Evolutionary conservation across 108 stramenopile species (phyloP), one percentile per base, ranked within the genome.

Genomic region (Nannochloropsis gaditana): DNA sequence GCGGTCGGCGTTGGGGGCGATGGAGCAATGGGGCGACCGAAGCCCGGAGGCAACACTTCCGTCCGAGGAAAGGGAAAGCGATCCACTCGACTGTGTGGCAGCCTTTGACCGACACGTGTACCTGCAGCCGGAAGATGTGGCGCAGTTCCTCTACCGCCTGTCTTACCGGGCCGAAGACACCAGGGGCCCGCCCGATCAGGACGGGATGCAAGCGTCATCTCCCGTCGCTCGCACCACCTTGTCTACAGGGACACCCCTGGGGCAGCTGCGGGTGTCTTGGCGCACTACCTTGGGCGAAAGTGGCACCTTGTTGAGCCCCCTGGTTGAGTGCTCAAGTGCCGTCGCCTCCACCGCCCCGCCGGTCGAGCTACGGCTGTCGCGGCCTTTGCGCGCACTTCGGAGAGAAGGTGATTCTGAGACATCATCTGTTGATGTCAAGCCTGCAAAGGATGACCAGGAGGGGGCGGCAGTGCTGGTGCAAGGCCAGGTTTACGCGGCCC

Each of bases 221-320:
- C 59, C 15, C 15, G 59, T n/a, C 19, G 19, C n/a, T n/a, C 6
- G 19, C 2, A 15, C n/a, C n/a, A 8, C n/a, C 59, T n/a, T 73
- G 1, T 15, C 59, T 73, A 2, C 59, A 73, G 59, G 59, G 15
- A 73, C 8, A 15, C 59, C 59, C 3, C n/a, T 73, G n/a, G 59
- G 59, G 59, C 59, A 73, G 59, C 59, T 73, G 19, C 59, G 59
- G n/a, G 59, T 73, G 19, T 73, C 59, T n/a, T 73, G 59, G 59
- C 59, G 59, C 19, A 73, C 59, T 15, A 73, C 59, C 59, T 6
- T 73, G 59, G 59, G 59, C 15, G 59, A 73, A n/a, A n/a, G 19
- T n/a, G 59, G 59, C 19, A 73, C 59, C 4, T 73, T 73, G 59
- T 73, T 73, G n/a, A 73, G 59, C 59, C 59, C 59, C 59, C 59